Percentiles rank a stretch among this genome's conserved stretches.
phyloP scores from a whole-genome alignment of 2,329 filamentous ascomycete genomes.

The Colletotrichum chlorophyti region DNA sequence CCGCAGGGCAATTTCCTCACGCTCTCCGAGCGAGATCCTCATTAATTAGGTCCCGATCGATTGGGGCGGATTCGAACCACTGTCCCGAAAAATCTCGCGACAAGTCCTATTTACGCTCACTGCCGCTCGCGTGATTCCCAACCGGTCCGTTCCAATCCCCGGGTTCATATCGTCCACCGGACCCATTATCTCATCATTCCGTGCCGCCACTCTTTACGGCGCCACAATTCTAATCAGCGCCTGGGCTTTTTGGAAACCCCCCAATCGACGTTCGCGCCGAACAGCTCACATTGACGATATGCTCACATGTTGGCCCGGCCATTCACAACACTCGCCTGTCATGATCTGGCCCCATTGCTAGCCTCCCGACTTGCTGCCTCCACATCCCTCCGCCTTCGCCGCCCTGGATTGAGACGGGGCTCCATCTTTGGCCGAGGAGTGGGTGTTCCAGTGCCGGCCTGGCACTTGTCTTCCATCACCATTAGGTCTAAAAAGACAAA shows the following conservation, averaged over 20 bases:
- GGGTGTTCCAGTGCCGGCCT: conserved; percentile 1
- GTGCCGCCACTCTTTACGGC: not conserved
- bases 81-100: conserved; percentile 28
- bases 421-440: not conserved
- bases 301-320: conserved; percentile 27
- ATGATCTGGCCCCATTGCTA: conserved; percentile 17
- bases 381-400: conserved; percentile 17
- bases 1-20: conserved; percentile 6
- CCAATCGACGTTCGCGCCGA: conserved; percentile 10
- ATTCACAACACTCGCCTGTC: conserved; percentile 23
- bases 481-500: conserved; percentile 64
- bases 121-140: conserved; percentile 21
- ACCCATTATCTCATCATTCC: conserved; percentile 11
- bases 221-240: not conserved
- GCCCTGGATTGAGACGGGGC: conserved; percentile 4
- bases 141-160: conserved; percentile 9
- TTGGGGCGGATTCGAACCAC: conserved; percentile 23
- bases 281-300: conserved; percentile 27
- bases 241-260: not conserved
- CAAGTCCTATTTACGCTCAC: conserved; percentile 6
- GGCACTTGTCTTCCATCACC: conserved; percentile 4
- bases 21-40: not conserved
- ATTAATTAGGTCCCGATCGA: conserved; percentile 15
- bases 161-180: not conserved
- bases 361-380: conserved; percentile 6